A percentile compares a stretch with the other conserved stretches of the same genome.
phyloP scores from a whole-genome alignment of 1,284 basidiomycete species.

The Cryptococcus wingfieldii region DNA sequence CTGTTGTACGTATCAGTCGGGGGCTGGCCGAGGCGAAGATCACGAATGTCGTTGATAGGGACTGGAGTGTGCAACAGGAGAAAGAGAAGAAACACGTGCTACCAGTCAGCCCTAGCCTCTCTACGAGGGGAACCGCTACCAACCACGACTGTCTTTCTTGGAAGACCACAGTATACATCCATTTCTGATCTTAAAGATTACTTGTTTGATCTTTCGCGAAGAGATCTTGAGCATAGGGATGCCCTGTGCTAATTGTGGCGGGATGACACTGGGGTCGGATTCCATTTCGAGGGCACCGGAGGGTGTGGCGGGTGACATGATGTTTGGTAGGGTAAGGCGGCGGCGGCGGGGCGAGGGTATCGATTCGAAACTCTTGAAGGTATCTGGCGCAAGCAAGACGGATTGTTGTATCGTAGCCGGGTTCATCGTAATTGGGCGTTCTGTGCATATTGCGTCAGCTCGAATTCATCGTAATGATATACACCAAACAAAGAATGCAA shows the following conservation, averaged over 20 bases:
- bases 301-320: not conserved
- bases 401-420: not conserved
- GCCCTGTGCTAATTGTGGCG: slow-evolving; percentile 19
- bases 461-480: not conserved
- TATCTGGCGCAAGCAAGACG: not conserved
- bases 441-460: not conserved
- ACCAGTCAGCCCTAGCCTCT: not conserved
- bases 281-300: slow-evolving; percentile 8
- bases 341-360: slow-evolving; percentile 2
- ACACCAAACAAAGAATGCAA: not conserved
- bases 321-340: slow-evolving; percentile 1
- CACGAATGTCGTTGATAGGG: slow-evolving; percentile 84
- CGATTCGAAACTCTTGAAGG: not conserved
- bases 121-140: slow-evolving; percentile 1
- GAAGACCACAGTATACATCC: slow-evolving; percentile 77
- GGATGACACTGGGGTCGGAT: slow-evolving; percentile 1
- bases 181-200: slow-evolving; percentile 71
- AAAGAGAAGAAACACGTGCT: too few species aligned
- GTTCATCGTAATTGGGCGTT: not conserved
- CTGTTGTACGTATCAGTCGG: slow-evolving; percentile 57
- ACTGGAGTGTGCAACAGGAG: slow-evolving; percentile 53
- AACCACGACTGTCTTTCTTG: slow-evolving; percentile 68
- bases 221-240: slow-evolving; percentile 81
- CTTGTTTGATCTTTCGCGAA: slow-evolving; percentile 71
- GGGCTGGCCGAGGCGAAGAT: slow-evolving; percentile 73